phyloP scores from a whole-genome alignment of 2,329 filamentous ascomycete species.

The Epichloe uncinata region DNA sequence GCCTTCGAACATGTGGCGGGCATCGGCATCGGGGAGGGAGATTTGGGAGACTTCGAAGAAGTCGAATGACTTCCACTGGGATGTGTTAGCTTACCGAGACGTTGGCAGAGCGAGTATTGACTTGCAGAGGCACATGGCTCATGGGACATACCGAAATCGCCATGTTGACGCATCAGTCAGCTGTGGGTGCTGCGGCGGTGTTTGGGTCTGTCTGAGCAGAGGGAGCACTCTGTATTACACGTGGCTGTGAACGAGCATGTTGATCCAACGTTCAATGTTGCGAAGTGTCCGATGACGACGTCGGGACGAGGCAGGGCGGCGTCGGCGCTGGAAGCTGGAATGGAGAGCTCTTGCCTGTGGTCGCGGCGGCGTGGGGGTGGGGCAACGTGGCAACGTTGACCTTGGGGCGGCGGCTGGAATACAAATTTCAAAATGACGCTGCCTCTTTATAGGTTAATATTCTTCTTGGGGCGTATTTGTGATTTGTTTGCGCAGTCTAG shows the following conservation, averaged over 20 bases:
- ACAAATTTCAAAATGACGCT: neutral
- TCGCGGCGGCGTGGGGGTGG: neutral
- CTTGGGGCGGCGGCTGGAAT: no score
- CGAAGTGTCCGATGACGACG: slow-evolving; percentile 18
- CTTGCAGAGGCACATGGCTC: neutral
- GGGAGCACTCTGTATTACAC: neutral
- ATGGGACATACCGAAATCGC: slow-evolving; percentile 19
- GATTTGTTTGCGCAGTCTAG: neutral
- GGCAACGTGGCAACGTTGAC: no score
- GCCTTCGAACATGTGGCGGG: slow-evolving; percentile 66
- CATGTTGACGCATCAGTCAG: slow-evolving; percentile 18
- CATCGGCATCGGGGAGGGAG: slow-evolving; percentile 66
- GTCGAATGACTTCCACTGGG: slow-evolving; percentile 95
- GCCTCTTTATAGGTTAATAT: neutral
- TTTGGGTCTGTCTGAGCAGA: neutral
- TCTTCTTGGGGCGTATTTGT: neutral
- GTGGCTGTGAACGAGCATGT: no score
- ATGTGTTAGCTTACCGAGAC: neutral
- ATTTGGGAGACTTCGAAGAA: slow-evolving; percentile 95
- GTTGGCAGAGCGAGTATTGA: neutral
- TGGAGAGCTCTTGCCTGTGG: neutral
- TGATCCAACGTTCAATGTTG: neutral
- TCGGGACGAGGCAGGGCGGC: slow-evolving; percentile 10
- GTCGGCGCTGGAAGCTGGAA: no score
- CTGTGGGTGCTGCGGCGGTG: neutral